Base-by-base conservation (phyloP, 768 basidiomycete species). In the Pluteus cervinus region DNA sequence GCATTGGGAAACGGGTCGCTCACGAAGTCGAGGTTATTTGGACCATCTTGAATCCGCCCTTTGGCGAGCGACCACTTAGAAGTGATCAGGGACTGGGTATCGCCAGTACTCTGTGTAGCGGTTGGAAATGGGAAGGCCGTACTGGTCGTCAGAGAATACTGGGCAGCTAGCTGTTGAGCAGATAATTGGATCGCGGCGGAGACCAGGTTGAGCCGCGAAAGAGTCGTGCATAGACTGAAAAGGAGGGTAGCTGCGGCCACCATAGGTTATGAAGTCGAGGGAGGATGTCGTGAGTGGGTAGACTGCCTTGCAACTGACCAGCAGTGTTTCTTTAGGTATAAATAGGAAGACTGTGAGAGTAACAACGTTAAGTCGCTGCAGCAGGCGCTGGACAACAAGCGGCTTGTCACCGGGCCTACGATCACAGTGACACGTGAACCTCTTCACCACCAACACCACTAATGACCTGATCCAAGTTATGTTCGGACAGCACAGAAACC, bases 51-150 rank as follows among this genome's bases (percentile, higher is more conserved):
- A 21, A 88, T 69, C 26, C 62, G 69, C 10, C 72, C 76, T 47
- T 75, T 76, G 52, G 61, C 71, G 5, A 86, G 65, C 25, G 66
- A 70, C 84, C 84, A 87, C 17, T 69, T 55, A 7, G 70, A 67
- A 15, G 66, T 58, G 7, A 86, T 55, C 44, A 76, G 66, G 0
- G 60, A 55, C 43, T 73, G 65, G 1, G 84, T 56, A 36, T 77
- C 69, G 20, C 53, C 48, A 24, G 69, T 60, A n/a, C 65, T 51
- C 40, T 71, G 70, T 0, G 80, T 81, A 4, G 75, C 66, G 4
- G 75, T 66, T 16, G 85, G 84, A 50, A 81, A 86, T 4, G 81
- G 72, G 11, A 86, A 55, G 4, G 62, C 52, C 3, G 82, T 85
- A 52, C 75, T 78, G 2, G 77, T 75, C 9, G 75, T 60, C 34